Evolutionary conservation across 176 grass and related monocot genomes (phyloP).

Genomic region (Avena insularis): DNA sequence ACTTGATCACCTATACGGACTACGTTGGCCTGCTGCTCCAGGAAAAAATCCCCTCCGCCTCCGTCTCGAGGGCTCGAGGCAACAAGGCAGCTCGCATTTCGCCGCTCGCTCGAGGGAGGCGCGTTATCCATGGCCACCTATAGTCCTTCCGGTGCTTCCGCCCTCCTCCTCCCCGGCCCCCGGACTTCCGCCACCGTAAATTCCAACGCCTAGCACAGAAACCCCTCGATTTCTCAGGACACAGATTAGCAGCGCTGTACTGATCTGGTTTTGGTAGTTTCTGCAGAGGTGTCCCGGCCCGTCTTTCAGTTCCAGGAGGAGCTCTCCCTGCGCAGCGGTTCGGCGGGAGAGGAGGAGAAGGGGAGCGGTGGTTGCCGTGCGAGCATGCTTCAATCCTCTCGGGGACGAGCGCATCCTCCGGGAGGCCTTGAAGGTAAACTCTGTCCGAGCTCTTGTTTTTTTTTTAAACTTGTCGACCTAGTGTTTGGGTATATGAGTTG

Average conservation of each 20-base stretch:
- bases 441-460: neutral
- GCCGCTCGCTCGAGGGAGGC: neutral
- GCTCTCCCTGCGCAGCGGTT: neutral
- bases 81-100: conserved; percentile 14
- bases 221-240: neutral
- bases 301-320: conserved; percentile 6
- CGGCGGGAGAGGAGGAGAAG: conserved; percentile 23
- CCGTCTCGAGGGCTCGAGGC: neutral
- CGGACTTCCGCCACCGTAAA: conserved; percentile 37
- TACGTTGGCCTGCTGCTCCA: neutral
- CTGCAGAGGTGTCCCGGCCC: neutral
- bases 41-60: conserved; percentile 5
- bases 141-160: neutral
- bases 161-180: neutral
- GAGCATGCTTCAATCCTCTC: conserved; percentile 76
- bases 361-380: conserved; percentile 26
- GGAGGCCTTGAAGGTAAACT: conserved; percentile 83
- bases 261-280: conserved; percentile 1
- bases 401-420: conserved; percentile 74
- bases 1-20: neutral
- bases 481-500: neutral
- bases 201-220: neutral
- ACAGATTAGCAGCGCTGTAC: neutral
- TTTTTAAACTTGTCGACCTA: neutral
- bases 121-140: conserved; percentile 53